These are phyloP conservation scores for Ustilago sp. DNA, from an alignment of 1,284 basidiomycete species.

Conservation along the genomic window DNA sequence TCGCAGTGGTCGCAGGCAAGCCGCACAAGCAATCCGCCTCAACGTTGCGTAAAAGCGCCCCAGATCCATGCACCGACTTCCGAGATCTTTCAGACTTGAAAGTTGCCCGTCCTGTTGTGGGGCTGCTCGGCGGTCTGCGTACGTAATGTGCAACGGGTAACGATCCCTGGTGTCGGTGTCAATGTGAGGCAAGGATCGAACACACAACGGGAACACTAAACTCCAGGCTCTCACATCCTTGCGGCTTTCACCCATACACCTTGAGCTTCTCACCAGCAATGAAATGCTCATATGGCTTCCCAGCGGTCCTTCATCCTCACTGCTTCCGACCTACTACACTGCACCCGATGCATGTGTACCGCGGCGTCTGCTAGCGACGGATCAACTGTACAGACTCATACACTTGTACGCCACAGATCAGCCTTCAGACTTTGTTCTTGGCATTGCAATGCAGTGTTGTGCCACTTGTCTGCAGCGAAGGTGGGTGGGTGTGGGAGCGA, in stretches of 20 bases:
- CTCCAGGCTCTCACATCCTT: neutral
- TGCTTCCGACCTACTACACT: neutral
- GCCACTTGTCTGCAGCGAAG: neutral
- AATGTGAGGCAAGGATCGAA: neutral
- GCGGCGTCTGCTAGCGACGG: neutral
- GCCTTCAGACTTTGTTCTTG: neutral
- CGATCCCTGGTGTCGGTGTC: too few species aligned
- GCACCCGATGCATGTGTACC: neutral
- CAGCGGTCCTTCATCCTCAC: too few species aligned
- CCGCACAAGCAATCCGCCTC: neutral
- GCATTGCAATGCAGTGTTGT: neutral
- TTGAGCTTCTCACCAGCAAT: neutral
- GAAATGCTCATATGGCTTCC: neutral
- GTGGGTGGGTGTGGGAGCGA: neutral
- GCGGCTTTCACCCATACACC: neutral
- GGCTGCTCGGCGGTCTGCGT: neutral
- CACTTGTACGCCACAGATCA: neutral
- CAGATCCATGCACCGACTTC: neutral
- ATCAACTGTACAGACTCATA: neutral
- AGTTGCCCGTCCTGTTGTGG: neutral
- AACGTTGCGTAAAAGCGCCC: conserved; percentile 1
- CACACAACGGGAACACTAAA: neutral
- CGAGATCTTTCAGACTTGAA: neutral
- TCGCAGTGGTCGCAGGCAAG: neutral
- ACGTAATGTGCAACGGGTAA: neutral